phyloP scores from a whole-genome alignment of 2,329 filamentous ascomycete genomes.

The Didymella pomorum region DNA sequence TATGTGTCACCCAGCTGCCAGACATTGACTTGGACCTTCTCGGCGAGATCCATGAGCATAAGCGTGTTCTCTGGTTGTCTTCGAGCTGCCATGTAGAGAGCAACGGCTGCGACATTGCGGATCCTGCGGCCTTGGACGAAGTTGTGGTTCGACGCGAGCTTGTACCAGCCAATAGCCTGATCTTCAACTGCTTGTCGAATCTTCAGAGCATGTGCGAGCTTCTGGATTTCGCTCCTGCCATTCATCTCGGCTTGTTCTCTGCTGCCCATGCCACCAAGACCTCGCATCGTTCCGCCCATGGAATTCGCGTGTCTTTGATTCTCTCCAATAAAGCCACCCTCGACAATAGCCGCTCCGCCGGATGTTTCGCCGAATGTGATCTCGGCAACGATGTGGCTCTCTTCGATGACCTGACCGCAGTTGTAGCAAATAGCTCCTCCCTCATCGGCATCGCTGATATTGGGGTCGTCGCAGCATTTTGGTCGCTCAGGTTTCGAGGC shows the following conservation, averaged over 20 bases:
- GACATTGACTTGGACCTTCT: constrained; percentile 84
- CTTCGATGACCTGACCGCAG: constrained; percentile 84
- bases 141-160: constrained; percentile 65
- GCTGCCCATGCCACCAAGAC: constrained; percentile 60
- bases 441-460: constrained; percentile 34
- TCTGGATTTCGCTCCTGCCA: constrained; percentile 55
- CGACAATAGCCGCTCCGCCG: constrained; percentile 85
- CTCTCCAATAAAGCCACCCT: constrained; percentile 86
- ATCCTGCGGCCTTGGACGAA: constrained; percentile 75
- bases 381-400: constrained; percentile 90
- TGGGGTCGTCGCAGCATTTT: constrained; percentile 42
- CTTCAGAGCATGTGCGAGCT: constrained; percentile 50
- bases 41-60: constrained; percentile 95
- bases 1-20: constrained; percentile 91
- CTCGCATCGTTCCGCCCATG: constrained; percentile 59
- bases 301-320: constrained; percentile 81
- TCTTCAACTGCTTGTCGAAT: constrained; percentile 48
- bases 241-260: constrained; percentile 70
- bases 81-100: constrained; percentile 87
- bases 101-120: constrained; percentile 86
- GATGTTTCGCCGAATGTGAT: constrained; percentile 89
- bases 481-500: constrained; percentile 25
- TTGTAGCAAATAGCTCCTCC: constrained; percentile 66
- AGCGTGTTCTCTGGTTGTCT: constrained; percentile 79
- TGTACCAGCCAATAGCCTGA: constrained; percentile 55